phyloP scores from a whole-genome alignment of 2,329 filamentous ascomycete genomes.

The Cercospora janseana region DNA sequence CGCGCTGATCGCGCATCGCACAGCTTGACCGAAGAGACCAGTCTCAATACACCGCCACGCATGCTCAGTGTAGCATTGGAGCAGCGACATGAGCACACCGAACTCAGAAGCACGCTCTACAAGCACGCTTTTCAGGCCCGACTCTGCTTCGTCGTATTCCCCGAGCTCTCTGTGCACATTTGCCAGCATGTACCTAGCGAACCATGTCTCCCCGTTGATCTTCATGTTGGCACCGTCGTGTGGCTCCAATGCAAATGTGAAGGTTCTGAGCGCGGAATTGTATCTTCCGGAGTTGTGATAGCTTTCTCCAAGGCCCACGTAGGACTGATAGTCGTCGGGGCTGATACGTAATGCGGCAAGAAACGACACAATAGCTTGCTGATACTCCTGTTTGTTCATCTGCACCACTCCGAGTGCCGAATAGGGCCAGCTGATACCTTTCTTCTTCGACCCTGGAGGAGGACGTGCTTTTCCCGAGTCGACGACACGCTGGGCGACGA shows the following conservation, averaged over 20 bases:
- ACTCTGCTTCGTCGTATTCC: constrained; percentile 80
- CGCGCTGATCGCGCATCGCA: constrained; percentile 66
- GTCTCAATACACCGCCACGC: constrained; percentile 74
- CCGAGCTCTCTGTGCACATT: constrained; percentile 91
- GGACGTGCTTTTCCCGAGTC: constrained; percentile 92
- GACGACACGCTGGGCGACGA: constrained; percentile 84
- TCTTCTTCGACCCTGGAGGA: constrained; percentile 87
- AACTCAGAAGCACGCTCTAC: constrained; percentile 68
- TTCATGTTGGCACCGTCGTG: constrained; percentile 59
- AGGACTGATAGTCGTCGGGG: constrained; percentile 88
- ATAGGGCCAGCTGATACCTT: constrained; percentile 93
- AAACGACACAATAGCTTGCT: constrained; percentile 86
- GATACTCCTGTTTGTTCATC: constrained; percentile 88
- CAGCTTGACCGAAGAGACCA: constrained; percentile 81
- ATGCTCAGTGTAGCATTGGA: constrained; percentile 84
- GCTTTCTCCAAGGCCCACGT: constrained; percentile 94
- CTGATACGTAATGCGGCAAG: constrained; percentile 81
- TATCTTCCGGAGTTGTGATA: constrained; percentile 93
- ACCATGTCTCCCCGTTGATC: constrained; percentile 74
- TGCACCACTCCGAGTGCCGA: constrained; percentile 91
- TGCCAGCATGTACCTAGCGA: constrained; percentile 92
- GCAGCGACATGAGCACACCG: constrained; percentile 79
- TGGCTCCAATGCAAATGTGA: constrained; percentile 76
- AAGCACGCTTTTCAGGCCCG: constrained; percentile 72
- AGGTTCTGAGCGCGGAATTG: constrained; percentile 89